Percentiles rank a stretch among this genome's conserved stretches.
Evolutionary conservation across 176 grass and related monocot genomes (phyloP).

Genomic region (Oryza nivara): DNA sequence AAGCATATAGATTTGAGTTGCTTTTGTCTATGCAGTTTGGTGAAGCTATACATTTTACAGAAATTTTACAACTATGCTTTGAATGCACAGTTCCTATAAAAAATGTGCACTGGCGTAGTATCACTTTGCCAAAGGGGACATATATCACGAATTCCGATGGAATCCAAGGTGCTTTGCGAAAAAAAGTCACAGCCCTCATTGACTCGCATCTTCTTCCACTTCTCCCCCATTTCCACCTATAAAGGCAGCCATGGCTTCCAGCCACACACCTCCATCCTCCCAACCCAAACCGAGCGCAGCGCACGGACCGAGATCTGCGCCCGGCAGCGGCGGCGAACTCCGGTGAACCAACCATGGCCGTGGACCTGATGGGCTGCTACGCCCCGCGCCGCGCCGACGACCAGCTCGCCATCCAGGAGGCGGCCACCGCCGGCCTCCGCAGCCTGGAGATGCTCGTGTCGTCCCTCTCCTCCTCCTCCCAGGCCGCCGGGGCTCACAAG

Average conservation of each 20-base stretch:
- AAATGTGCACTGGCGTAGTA: not conserved
- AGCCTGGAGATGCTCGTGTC: slow-evolving; percentile 77
- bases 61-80: not conserved
- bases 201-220: slow-evolving; percentile 42
- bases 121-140: not conserved
- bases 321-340: not conserved
- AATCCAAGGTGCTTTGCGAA: not conserved
- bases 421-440: slow-evolving; percentile 66
- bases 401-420: slow-evolving; percentile 85
- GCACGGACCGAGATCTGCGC: slow-evolving; percentile 39
- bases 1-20: not conserved
- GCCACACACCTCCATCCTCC: slow-evolving; percentile 21
- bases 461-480: slow-evolving; percentile 49
- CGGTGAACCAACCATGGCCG: slow-evolving; percentile 55
- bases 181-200: slow-evolving; percentile 36
- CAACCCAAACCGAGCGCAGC: not conserved
- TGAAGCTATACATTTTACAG: not conserved
- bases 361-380: slow-evolving; percentile 70
- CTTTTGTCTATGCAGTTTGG: not conserved
- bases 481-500: slow-evolving; percentile 33
- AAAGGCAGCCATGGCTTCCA: slow-evolving; percentile 27
- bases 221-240: slow-evolving; percentile 56
- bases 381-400: slow-evolving; percentile 63
- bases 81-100: not conserved
- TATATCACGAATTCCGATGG: not conserved